A percentile compares a stretch with the other conserved stretches of the same genome.
These are phyloP conservation scores for Penicillium nucicola DNA, from an alignment of 495 filamentous ascomycete genomes.

Conservation along the genomic window DNA sequence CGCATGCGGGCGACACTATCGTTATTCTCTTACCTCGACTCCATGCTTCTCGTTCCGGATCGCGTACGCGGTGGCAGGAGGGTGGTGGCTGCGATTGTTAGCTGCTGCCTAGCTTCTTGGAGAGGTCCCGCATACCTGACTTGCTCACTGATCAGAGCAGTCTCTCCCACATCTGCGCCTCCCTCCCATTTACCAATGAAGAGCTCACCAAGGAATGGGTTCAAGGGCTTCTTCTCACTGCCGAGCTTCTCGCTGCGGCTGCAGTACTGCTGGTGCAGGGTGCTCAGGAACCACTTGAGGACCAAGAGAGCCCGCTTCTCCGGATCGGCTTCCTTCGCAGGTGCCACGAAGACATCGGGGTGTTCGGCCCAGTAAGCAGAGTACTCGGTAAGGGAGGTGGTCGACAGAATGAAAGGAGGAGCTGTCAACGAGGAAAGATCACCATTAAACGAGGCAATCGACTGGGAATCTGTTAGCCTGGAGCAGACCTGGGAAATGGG, in stretches of 20 bases:
- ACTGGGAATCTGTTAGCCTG: conserved; percentile 46
- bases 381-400: conserved; percentile 89
- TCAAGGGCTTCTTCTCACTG: conserved; percentile 97
- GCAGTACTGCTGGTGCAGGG: conserved; percentile 91
- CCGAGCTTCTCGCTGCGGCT: conserved; percentile 86
- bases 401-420: conserved; percentile 91
- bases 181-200: conserved; percentile 88
- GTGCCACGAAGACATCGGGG: conserved; percentile 81
- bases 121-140: conserved; percentile 56
- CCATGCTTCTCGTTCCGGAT: conserved; percentile 84
- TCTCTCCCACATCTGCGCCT: conserved; percentile 62
- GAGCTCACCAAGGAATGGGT: conserved; percentile 85
- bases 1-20: neutral
- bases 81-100: conserved; percentile 71
- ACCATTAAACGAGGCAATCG: conserved; percentile 94
- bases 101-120: neutral
- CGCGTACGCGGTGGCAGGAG: conserved; percentile 93
- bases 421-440: conserved; percentile 92
- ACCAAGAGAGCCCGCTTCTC: conserved; percentile 83
- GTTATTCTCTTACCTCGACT: conserved; percentile 51
- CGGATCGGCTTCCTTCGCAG: conserved; percentile 75
- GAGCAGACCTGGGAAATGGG: neutral
- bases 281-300: conserved; percentile 95
- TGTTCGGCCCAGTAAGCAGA: conserved; percentile 97
- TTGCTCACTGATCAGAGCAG: conserved; percentile 72